Conservation (phyloP, 2,329 filamentous ascomycete genomes). For the Aspergillus calidoustus region DNA sequence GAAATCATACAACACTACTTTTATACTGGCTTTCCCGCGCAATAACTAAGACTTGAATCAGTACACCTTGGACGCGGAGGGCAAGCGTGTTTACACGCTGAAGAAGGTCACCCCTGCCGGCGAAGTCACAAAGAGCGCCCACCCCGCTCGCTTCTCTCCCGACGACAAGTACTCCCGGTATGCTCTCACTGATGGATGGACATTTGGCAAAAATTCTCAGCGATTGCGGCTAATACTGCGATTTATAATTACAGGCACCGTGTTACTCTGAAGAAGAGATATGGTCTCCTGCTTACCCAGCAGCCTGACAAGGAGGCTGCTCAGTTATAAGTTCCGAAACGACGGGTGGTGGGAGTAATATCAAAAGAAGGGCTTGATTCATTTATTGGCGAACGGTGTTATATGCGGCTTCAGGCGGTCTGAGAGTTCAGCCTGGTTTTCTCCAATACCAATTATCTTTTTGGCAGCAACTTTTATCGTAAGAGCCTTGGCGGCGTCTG, state of each 20-base stretch:
- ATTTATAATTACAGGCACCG: constrained; percentile 66
- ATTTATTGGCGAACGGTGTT: constrained; percentile 47
- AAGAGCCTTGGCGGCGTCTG: neutral
- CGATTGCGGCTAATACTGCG: constrained; percentile 11
- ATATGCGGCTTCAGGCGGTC: constrained; percentile 34
- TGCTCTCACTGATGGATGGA: constrained; percentile 22
- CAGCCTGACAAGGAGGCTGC: constrained; percentile 51
- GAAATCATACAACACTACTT: neutral
- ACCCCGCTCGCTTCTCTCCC: constrained; percentile 94
- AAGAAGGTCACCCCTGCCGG: constrained; percentile 74
- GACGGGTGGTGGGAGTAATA: constrained; percentile 25
- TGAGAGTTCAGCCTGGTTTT: constrained; percentile 26
- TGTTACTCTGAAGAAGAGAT: constrained; percentile 92
- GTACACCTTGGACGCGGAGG: constrained; percentile 82
- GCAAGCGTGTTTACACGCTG: constrained; percentile 92
- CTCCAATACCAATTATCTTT: constrained; percentile 14
- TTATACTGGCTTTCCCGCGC: neutral
- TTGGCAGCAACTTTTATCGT: neutral
- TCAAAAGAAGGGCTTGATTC: constrained; percentile 32
- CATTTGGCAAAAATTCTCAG: neutral
- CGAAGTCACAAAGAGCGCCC: constrained; percentile 91
- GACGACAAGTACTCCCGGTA: constrained; percentile 96
- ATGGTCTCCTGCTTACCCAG: constrained; percentile 84
- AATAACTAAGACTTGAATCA: constrained; percentile 21
- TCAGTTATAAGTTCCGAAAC: constrained; percentile 35